Evolutionary conservation across 1,139 yeast genomes (phyloP).

Genomic region (Hemisphaericaspora lyxosophila): DNA sequence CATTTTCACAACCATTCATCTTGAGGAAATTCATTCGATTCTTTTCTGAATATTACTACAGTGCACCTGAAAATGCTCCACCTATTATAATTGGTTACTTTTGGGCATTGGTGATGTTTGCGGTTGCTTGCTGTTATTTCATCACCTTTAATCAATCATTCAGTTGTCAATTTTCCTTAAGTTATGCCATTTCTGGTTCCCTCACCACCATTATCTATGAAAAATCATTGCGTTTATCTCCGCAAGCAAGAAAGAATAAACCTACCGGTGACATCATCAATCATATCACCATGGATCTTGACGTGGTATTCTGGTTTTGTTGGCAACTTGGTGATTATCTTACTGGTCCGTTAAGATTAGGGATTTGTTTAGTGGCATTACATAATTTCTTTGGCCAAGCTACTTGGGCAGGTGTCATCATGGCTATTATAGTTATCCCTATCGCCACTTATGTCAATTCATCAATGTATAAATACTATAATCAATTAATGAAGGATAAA

Average conservation of each 20-base stretch:
- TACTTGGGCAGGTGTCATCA: slow-evolving; percentile 35
- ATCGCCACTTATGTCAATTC: slow-evolving; percentile 30
- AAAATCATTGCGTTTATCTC: slow-evolving; percentile 36
- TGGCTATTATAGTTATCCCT: slow-evolving; percentile 36
- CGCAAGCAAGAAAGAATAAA: slow-evolving; percentile 37
- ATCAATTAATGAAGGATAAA: slow-evolving; percentile 28
- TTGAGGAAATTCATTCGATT: slow-evolving; percentile 32
- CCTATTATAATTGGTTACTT: slow-evolving; percentile 29
- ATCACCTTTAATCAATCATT: slow-evolving; percentile 28
- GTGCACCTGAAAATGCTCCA: slow-evolving; percentile 12
- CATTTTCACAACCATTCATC: slow-evolving; percentile 31
- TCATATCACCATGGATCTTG: slow-evolving; percentile 39
- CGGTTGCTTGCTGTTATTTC: slow-evolving; percentile 24
- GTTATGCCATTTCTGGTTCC: slow-evolving; percentile 21
- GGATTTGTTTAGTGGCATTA: slow-evolving; percentile 28
- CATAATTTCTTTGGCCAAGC: slow-evolving; percentile 33
- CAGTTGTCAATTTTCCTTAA: slow-evolving; percentile 19
- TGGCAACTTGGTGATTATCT: slow-evolving; percentile 20
- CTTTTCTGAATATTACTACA: slow-evolving; percentile 18
- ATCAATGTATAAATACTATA: slow-evolving; percentile 26
- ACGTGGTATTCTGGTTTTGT: slow-evolving; percentile 25
- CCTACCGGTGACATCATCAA: slow-evolving; percentile 43
- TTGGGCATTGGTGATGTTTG: slow-evolving; percentile 29
- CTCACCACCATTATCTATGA: slow-evolving; percentile 32
- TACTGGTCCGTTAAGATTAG: slow-evolving; percentile 58